These are phyloP conservation scores for Trichoderma asperellum DNA, from an alignment of 2,329 filamentous ascomycete genomes.

Conservation along the genomic window DNA sequence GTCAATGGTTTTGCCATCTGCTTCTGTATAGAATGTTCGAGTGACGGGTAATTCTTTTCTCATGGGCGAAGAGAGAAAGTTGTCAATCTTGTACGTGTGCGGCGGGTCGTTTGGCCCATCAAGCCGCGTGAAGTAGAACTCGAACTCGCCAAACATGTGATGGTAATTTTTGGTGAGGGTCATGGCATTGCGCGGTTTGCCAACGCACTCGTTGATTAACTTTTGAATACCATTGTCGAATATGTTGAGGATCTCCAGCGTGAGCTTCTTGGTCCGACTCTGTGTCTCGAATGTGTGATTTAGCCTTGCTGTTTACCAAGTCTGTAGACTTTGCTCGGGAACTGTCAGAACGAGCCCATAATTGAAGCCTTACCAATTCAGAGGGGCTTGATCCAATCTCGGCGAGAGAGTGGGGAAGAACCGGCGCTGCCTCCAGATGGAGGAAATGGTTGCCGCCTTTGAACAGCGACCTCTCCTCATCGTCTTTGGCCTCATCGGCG, in stretches of 20 bases:
- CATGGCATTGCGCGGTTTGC: slow-evolving; percentile 45
- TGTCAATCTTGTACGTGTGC: slow-evolving; percentile 35
- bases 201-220: slow-evolving; percentile 45
- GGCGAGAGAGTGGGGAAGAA: slow-evolving; percentile 29
- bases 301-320: background rate
- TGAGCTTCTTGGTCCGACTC: slow-evolving; percentile 38
- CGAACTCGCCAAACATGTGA: slow-evolving; percentile 33
- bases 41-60: slow-evolving; percentile 37
- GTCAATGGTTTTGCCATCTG: slow-evolving; percentile 36
- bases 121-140: slow-evolving; percentile 33
- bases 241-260: slow-evolving; percentile 48
- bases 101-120: slow-evolving; percentile 35
- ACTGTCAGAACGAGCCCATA: background rate
- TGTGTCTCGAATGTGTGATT: background rate
- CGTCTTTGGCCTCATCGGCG: slow-evolving; percentile 7
- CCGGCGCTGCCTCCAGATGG: slow-evolving; percentile 31
- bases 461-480: slow-evolving; percentile 22
- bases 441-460: background rate
- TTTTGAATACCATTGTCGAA: slow-evolving; percentile 44
- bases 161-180: slow-evolving; percentile 33
- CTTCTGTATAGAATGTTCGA: slow-evolving; percentile 37
- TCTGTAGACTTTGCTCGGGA: no score
- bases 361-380: slow-evolving; percentile 25
- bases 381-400: slow-evolving; percentile 14
- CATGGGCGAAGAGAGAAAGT: slow-evolving; percentile 26